Base-by-base conservation (phyloP, 805 yeast species). In the Starmerella powellii region DNA sequence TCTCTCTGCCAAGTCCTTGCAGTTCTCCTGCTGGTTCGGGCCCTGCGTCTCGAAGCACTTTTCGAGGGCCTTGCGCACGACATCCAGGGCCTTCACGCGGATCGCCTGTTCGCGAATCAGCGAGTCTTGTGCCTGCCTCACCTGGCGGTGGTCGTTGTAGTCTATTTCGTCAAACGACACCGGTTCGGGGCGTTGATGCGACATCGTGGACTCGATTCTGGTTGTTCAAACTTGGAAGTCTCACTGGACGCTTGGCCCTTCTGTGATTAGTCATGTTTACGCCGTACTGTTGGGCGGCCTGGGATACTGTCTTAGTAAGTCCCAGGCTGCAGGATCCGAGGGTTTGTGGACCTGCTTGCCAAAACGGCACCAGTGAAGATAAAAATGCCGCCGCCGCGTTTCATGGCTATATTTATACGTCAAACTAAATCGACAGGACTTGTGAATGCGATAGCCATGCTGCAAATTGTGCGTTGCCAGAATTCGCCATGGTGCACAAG, bases 161-260 rank as follows among this genome's bases (percentile, higher is more conserved):
- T 80, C 80, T 50, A 83, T 80, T 50, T 78, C 82, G 63, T 83
- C 93, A 57, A 82, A 83, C 33, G 93, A 82, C 42, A 81, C 88
- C 54, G 73, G 69, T 54, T 78, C 83, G 34, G 83, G 78, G 38
- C 65, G 58, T 40, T 47, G 49, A 49, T 61, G 65, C 29, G 54
- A 36, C 56, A 53, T 53, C 40, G 31, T 18, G 18, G n/a, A 24
- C 17, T 20, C 10, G 15, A 36, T 8, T 35, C 11, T 37, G 33
- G 8, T 28, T 31, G 12, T 17, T 31, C 13, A 8, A 31, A 10
- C 13, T 31, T 12, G 12, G 10, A n/a, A n/a, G 12, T 17, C 34
- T 12, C 12, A n/a, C 12, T 31, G 34, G 12, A 31, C 34, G 10
- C 8, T 31, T 10, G 10, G 11, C n/a, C n/a, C n/a, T n/a, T n/a